These are phyloP conservation scores for Abrus pulchellus DNA, from an alignment of 306 rosid species.

Conservation along the genomic window DNA sequence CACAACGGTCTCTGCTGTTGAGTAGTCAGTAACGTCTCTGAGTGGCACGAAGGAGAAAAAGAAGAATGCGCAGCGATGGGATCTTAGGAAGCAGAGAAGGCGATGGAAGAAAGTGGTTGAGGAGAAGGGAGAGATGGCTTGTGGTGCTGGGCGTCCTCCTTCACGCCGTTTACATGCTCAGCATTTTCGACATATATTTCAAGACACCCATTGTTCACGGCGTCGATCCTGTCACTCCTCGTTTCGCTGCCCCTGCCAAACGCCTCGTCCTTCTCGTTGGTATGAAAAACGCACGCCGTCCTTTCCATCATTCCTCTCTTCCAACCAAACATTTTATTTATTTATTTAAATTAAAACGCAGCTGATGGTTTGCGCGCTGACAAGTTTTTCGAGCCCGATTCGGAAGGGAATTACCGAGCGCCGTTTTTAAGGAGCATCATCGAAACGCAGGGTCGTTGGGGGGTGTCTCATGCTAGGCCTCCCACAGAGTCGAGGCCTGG, in stretches of 20 bases:
- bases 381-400: conserved; percentile 86
- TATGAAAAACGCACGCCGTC: conserved; percentile 29
- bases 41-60: conserved; percentile 5
- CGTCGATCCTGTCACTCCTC: conserved; percentile 75
- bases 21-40: too few relatives aligned
- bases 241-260: conserved; percentile 82
- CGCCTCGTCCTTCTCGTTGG: conserved; percentile 83
- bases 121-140: conserved; percentile 77
- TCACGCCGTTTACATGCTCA: conserved; percentile 89
- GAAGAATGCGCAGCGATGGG: conserved; percentile 64
- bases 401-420: conserved; percentile 73
- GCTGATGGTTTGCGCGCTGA: conserved; percentile 96
- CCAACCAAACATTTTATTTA: background rate
- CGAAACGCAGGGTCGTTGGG: conserved; percentile 85
- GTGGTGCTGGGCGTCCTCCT: conserved; percentile 80
- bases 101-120: conserved; percentile 60
- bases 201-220: conserved; percentile 89
- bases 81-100: conserved; percentile 57
- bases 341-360: conserved; percentile 43
- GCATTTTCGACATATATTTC: conserved; percentile 92
- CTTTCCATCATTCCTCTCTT: too few relatives aligned
- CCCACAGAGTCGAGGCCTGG: conserved; percentile 97
- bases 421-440: conserved; percentile 82
- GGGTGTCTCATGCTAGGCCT: conserved; percentile 96
- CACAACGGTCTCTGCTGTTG: too few relatives aligned